A percentile compares a stretch with the other conserved stretches of the same genome.
Conservation (phyloP, 257 asterid species). For the Craterostigma plantagineum region DNA sequence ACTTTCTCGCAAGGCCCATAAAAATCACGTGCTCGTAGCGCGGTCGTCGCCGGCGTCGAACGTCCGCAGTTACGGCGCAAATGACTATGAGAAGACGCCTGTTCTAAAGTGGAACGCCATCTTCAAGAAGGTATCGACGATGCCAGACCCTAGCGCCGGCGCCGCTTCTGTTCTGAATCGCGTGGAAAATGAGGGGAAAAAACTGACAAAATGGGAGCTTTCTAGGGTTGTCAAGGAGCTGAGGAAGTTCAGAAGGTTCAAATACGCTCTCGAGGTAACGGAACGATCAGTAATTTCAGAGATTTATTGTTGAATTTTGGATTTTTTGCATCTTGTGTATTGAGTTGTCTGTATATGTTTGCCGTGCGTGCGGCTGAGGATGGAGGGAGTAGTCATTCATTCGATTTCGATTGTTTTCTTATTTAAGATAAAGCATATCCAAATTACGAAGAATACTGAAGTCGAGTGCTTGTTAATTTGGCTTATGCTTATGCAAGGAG, state of each 20-base stretch:
- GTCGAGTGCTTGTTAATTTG: no score
- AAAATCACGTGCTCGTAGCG: constrained; percentile 16
- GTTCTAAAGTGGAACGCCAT: constrained; percentile 42
- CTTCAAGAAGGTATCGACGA: constrained; percentile 37
- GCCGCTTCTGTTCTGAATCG: constrained; percentile 53
- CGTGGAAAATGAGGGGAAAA: constrained; percentile 52
- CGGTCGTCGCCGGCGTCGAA: constrained; percentile 44
- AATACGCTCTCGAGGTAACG: constrained; percentile 67
- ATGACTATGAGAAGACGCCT: constrained; percentile 43
- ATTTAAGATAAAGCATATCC: no score
- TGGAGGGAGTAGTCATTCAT: neutral
- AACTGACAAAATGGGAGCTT: constrained; percentile 59
- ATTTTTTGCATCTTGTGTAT: no score
- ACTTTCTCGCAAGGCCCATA: constrained; percentile 8
- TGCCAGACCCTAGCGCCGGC: constrained; percentile 29
- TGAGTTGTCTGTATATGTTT: no score
- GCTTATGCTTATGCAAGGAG: no score
- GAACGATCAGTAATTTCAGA: neutral
- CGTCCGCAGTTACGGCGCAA: constrained; percentile 37
- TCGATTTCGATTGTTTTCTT: neutral
- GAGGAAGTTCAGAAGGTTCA: constrained; percentile 58
- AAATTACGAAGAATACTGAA: no score
- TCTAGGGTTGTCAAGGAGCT: constrained; percentile 65
- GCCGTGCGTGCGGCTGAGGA: neutral
- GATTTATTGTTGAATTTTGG: no score